A percentile compares a stretch with the other conserved stretches of the same genome.
Evolutionary conservation across 2,329 filamentous ascomycete species (phyloP).

Genomic region (Beauveria australis): DNA sequence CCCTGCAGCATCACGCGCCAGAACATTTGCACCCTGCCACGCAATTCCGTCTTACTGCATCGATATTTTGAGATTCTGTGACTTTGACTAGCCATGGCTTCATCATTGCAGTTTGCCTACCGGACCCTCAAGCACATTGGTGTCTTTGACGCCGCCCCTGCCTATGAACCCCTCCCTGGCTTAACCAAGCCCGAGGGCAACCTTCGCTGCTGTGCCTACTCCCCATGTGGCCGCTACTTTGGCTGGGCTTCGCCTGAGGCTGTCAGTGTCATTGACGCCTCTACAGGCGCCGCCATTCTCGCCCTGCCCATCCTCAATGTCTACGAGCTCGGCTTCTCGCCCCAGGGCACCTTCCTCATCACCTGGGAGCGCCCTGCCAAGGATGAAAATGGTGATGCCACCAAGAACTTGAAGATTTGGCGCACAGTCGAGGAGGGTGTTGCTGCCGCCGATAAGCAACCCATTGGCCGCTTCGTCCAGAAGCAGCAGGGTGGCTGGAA

Average conservation of each 20-base stretch:
- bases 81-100: conserved; percentile 92
- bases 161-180: conserved; percentile 76
- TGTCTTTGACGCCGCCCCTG: conserved; percentile 81
- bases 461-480: conserved; percentile 86
- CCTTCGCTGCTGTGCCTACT: conserved; percentile 90
- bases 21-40: conserved; percentile 10
- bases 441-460: conserved; percentile 56
- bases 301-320: conserved; percentile 74
- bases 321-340: conserved; percentile 92
- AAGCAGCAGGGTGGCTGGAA: conserved; percentile 96
- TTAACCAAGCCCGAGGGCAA: conserved; percentile 87
- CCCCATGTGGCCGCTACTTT: conserved; percentile 91
- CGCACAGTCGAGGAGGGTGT: conserved; percentile 64
- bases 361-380: conserved; percentile 94
- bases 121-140: conserved; percentile 96
- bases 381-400: conserved; percentile 86
- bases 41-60: conserved; percentile 17
- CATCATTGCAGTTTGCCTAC: conserved; percentile 89
- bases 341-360: conserved; percentile 82
- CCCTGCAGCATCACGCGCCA: conserved; percentile 10
- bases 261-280: conserved; percentile 78
- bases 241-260: conserved; percentile 86
- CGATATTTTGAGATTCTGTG: conserved; percentile 46
- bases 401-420: conserved; percentile 97
- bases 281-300: conserved; percentile 64